Conservation (phyloP, 2,329 filamentous ascomycete genomes). For the Emericellopsis atlantica region DNA sequence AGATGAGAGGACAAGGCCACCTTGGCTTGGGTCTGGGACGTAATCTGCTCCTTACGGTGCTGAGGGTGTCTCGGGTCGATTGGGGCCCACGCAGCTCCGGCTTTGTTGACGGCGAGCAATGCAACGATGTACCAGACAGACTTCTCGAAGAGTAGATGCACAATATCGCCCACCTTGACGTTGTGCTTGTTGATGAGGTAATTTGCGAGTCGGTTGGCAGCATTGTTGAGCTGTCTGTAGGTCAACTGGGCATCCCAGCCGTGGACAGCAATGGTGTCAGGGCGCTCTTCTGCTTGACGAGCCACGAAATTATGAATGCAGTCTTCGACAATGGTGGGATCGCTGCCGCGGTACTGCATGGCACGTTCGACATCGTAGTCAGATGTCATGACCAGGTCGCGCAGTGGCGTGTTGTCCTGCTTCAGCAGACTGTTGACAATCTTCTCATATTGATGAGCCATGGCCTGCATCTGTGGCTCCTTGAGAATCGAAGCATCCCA, state of each 20-base stretch:
- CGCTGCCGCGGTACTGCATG: neutral
- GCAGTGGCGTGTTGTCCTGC: neutral
- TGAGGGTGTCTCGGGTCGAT: conserved; percentile 6
- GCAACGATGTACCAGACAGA: conserved; percentile 6
- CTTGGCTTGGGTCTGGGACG: neutral
- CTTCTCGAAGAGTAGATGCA: conserved; percentile 10
- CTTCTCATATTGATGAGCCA: conserved; percentile 2
- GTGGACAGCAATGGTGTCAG: conserved; percentile 21
- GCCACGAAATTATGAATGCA: neutral
- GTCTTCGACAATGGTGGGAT: neutral
- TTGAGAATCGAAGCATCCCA: neutral
- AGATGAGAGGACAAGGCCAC: neutral
- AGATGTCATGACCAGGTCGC: neutral
- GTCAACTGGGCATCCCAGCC: conserved; percentile 9
- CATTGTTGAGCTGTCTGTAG: conserved; percentile 1
- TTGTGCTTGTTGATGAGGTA: neutral
- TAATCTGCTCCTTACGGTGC: neutral
- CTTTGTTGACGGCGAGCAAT: conserved; percentile 10
- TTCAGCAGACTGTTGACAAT: neutral
- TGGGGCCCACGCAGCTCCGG: conserved; percentile 11
- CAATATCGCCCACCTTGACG: neutral
- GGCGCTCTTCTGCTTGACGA: conserved; percentile 4
- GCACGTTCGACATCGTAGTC: neutral
- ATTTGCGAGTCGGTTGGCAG: neutral
- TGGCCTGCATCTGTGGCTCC: neutral